phyloP scores from a whole-genome alignment of 768 basidiomycete species.

The Termitomyces sp. region DNA sequence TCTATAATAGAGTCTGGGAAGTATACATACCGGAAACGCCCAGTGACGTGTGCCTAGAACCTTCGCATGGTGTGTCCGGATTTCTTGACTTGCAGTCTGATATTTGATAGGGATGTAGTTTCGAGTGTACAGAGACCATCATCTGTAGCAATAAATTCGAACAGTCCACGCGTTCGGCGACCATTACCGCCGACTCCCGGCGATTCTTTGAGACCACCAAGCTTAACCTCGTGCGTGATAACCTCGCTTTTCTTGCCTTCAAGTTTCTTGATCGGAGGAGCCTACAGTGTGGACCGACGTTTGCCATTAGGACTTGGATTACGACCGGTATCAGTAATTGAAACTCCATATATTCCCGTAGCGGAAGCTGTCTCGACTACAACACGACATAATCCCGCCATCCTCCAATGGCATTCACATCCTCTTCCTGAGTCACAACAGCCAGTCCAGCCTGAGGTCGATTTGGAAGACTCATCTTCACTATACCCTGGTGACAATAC shows the following conservation, averaged over 20 bases:
- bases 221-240: slow-evolving; percentile 10
- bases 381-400: background rate
- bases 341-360: background rate
- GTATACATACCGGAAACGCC: slow-evolving; percentile 36
- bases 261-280: background rate
- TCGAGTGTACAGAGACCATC: slow-evolving; percentile 10
- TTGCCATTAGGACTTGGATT: slow-evolving; percentile 2
- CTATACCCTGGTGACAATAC: slow-evolving; percentile 10
- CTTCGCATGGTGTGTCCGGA: slow-evolving; percentile 7
- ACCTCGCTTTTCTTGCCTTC: background rate
- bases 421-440: background rate
- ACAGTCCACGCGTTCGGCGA: slow-evolving; percentile 12
- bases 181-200: slow-evolving; percentile 22
- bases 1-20: slow-evolving; percentile 52
- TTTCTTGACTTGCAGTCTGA: background rate
- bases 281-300: slow-evolving; percentile 4
- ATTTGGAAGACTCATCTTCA: slow-evolving; percentile 12
- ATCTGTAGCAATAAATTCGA: slow-evolving; percentile 11
- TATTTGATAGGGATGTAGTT: background rate
- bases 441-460: background rate
- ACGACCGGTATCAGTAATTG: slow-evolving; percentile 5
- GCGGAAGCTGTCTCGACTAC: background rate
- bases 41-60: slow-evolving; percentile 1
- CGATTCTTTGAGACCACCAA: slow-evolving; percentile 3
- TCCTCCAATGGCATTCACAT: slow-evolving; percentile 3